Base-by-base conservation (phyloP, 2,329 filamentous ascomycete genomes). In the Curvularia spicifera region DNA sequence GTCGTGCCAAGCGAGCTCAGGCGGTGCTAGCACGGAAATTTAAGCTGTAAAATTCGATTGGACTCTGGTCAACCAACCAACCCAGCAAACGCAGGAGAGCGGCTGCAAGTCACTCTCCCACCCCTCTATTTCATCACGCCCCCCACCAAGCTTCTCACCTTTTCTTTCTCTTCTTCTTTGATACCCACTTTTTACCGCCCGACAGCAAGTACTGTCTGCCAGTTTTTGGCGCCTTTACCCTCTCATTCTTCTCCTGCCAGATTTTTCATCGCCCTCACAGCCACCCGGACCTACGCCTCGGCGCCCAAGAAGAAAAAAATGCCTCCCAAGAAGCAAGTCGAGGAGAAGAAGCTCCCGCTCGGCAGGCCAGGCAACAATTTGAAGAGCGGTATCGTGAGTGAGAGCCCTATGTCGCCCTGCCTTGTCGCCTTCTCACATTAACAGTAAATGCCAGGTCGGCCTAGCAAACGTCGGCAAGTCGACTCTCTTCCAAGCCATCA, bases 401-500 rank as follows among this genome's bases (percentile, higher is more conserved):
- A 81, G 87, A 79, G 77, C 71, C 78, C 77, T 69, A 61, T 66
- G 53, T 56, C 31, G 64, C 67, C 65, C 47, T 74, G 61, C 59
- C 59, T 66, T 61, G 66, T 59, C 69, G 67, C 66, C 70, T 75
- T 71, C 70, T 77, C 61, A 71, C 71, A 71, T 80, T 80, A 76
- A 81, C 76, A 77, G 71, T 77, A 68, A 69, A 71, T 72, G 74
- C 62, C 78, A 97, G 93, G 93, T 99, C 80, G 95, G 95, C 82
- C 89, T 99, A 75, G 95, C 95, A 80, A 99, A 99, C 81, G 96
- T 99, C 72, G 95, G 95, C 80, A 99, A 99, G 84, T 99, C 95
- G 68, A 99, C 96, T 33, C 88, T 99, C 73, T 99, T 99, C 87
- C 96, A 99, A 85, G 93, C 95, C 77, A 97, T 99, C 81, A 99